These are phyloP conservation scores for Mentha longifolia DNA, from an alignment of 257 asterid genomes.

Conservation along the genomic window DNA sequence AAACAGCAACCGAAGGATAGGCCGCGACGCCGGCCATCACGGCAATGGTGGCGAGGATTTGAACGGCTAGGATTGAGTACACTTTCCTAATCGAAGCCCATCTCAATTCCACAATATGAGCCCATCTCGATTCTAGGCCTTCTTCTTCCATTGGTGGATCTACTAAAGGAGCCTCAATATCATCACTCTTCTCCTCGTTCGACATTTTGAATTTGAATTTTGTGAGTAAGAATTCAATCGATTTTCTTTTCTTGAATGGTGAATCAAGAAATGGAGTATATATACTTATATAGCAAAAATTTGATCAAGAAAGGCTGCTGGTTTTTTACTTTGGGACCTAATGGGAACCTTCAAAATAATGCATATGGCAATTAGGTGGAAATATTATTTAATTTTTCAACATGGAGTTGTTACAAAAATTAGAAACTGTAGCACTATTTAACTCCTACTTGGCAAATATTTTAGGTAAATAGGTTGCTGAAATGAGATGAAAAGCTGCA, in stretches of 20 bases:
- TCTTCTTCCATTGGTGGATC: slow-evolving; percentile 62
- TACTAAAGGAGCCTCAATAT: slow-evolving; percentile 51
- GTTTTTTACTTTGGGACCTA: too few relatives aligned
- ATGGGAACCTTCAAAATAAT: too few relatives aligned
- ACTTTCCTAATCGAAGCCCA: slow-evolving; percentile 69
- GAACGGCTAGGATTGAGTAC: slow-evolving; percentile 49
- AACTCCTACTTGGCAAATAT: not conserved
- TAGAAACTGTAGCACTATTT: too few relatives aligned
- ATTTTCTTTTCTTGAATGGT: too few relatives aligned
- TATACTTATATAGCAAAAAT: not conserved
- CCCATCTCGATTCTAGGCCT: too few relatives aligned
- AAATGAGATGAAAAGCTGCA: not conserved
- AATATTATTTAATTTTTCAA: too few relatives aligned
- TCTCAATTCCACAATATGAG: too few relatives aligned
- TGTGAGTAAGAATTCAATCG: not conserved
- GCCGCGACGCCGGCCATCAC: slow-evolving; percentile 49
- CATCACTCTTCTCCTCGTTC: slow-evolving; percentile 46
- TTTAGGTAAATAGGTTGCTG: not conserved
- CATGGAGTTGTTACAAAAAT: too few relatives aligned
- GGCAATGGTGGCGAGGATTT: slow-evolving; percentile 53
- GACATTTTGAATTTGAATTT: slow-evolving; percentile 9
- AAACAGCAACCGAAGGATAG: slow-evolving; percentile 44
- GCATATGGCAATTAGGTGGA: not conserved
- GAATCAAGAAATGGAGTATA: not conserved
- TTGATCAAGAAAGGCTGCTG: not conserved